phyloP scores from a whole-genome alignment of 2,329 filamentous ascomycete species.

The Didymosphaeria variabile region DNA sequence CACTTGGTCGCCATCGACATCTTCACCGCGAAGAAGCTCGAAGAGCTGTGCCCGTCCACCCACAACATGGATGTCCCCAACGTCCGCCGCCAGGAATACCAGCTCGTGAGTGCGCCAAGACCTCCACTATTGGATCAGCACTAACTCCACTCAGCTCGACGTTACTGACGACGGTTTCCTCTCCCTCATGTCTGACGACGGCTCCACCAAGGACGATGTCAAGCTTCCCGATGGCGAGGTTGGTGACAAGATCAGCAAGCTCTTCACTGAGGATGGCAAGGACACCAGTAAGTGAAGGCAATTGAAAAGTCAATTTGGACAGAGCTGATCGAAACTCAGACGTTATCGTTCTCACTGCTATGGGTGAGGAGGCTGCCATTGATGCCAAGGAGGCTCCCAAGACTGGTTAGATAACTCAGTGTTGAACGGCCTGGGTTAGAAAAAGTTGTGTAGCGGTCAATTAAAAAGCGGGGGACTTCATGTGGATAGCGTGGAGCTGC shows the following conservation, averaged over 20 bases:
- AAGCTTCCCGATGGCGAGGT: constrained; percentile 89
- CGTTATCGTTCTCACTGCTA: constrained; percentile 91
- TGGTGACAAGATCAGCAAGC: constrained; percentile 83
- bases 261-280: constrained; percentile 86
- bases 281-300: constrained; percentile 80
- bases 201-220: constrained; percentile 92
- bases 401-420: constrained; percentile 37
- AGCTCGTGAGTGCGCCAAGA: constrained; percentile 75
- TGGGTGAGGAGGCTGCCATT: constrained; percentile 93
- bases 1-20: constrained; percentile 98
- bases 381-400: constrained; percentile 92
- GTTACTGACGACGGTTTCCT: constrained; percentile 95
- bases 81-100: constrained; percentile 88
- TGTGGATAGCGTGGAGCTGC: constrained; percentile 33
- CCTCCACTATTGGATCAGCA: constrained; percentile 10
- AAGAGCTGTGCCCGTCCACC: constrained; percentile 98
- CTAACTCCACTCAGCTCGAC: constrained; percentile 71
- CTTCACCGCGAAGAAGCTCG: constrained; percentile 99
- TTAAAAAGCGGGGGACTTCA: constrained; percentile 32
- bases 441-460: constrained; percentile 37
- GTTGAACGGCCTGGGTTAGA: constrained; percentile 38
- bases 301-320: background rate
- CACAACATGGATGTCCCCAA: constrained; percentile 97
- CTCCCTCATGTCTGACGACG: constrained; percentile 88
- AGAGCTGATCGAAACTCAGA: constrained; percentile 63